Evolutionary conservation across 176 grass and related monocot genomes (phyloP).

Genomic region (Raddia guianensis): DNA sequence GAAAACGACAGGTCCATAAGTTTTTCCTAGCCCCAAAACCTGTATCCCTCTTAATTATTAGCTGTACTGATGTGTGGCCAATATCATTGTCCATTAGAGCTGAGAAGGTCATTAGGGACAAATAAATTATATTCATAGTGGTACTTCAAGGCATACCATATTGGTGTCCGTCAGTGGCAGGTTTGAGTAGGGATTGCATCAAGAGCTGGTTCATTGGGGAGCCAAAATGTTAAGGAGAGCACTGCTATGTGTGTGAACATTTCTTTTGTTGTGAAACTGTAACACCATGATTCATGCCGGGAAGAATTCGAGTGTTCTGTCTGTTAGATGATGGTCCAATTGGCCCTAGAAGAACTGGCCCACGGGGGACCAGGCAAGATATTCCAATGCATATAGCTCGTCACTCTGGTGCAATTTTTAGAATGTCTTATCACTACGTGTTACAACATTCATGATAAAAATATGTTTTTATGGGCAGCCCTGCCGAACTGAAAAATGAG

Average conservation of each 20-base stretch:
- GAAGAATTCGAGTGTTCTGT: neutral
- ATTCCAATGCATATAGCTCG: neutral
- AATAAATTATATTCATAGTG: constrained; percentile 25
- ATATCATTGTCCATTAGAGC: constrained; percentile 5
- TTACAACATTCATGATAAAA: neutral
- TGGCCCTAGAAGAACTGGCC: neutral
- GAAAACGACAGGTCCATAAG: constrained; percentile 45
- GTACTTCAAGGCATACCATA: neutral
- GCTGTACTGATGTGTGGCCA: constrained; percentile 21
- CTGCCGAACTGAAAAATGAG: neutral
- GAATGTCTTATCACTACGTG: neutral
- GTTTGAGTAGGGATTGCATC: constrained; percentile 13
- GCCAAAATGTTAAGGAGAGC: neutral
- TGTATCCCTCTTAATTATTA: constrained; percentile 41
- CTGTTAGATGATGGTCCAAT: neutral
- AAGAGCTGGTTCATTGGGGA: neutral
- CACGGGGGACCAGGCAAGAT: neutral
- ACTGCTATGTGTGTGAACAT: neutral
- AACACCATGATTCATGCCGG: neutral
- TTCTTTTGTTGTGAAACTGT: neutral
- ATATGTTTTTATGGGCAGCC: neutral
- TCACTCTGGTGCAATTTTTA: neutral
- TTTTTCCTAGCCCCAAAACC: constrained; percentile 29
- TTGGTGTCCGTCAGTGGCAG: neutral
- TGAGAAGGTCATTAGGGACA: constrained; percentile 26